Conservation (phyloP, 306 rosid species). For the Dalbergia cultrata region DNA sequence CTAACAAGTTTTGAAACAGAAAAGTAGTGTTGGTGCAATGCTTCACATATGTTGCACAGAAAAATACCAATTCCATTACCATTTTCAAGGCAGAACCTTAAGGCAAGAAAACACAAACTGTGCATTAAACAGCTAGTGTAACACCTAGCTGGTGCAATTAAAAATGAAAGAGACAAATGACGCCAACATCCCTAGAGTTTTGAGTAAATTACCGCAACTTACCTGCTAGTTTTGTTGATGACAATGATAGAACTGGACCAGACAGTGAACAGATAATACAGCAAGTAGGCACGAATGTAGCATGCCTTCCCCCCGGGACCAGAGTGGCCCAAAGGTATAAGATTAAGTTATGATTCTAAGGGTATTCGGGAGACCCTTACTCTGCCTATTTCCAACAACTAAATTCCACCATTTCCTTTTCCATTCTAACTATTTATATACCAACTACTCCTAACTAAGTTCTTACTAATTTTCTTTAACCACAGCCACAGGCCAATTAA, state of each 20-base stretch:
- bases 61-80: constrained; percentile 7
- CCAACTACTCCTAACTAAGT: too few relatives aligned
- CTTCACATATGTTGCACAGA: constrained; percentile 1
- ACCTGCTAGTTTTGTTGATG: not conserved
- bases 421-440: too few relatives aligned
- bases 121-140: not conserved
- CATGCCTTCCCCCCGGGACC: too few relatives aligned
- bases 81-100: not conserved
- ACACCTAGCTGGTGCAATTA: constrained; percentile 1
- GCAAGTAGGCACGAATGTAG: too few relatives aligned
- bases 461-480: too few relatives aligned
- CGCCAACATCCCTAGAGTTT: not conserved
- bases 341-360: too few relatives aligned
- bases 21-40: not conserved
- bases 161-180: not conserved
- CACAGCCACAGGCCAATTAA: too few relatives aligned
- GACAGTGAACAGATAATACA: too few relatives aligned
- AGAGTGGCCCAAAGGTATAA: too few relatives aligned
- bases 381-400: too few relatives aligned
- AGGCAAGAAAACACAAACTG: not conserved
- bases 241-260: not conserved
- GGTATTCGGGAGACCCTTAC: too few relatives aligned
- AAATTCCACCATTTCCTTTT: too few relatives aligned
- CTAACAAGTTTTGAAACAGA: not conserved
- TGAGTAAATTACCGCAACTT: not conserved